Evolutionary conservation across 495 filamentous ascomycete genomes (phyloP), one percentile per base, ranked within the genome.

Genomic region (Hyaloscypha variabilis): DNA sequence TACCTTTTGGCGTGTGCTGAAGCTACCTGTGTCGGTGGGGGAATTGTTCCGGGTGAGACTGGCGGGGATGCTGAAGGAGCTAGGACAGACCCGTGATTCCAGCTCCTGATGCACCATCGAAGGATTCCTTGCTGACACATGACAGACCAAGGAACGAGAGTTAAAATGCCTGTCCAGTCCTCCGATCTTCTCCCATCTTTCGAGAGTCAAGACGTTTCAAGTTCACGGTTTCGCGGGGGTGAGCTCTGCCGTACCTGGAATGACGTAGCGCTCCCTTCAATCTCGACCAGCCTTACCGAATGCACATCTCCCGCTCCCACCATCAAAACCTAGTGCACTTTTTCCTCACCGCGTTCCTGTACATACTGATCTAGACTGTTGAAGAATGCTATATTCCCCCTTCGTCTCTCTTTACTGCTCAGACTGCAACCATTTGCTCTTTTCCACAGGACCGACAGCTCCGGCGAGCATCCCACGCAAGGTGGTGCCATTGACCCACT

Each of bases 321-420:
- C 39, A 46, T 46, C 39, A 46, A 19, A 3, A 11, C 39, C 39
- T 46, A 46, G 39, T 46, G 39, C 39, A 4, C 10, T 4, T 11
- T 46, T 19, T 46, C 39, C 39, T 46, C 39, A 11, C 39, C 39
- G 31, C 31, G 39, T 46, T 19, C 17, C 19, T 46, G 39, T 46
- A 46, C 39, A 46, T 46, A 46, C 39, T 17, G 39, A 1, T 46
- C 39, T 46, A 2, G 39, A 46, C 19, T 46, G 39, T 17, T 46
- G 17, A 34, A 34, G 31, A 34, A 34, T 34, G 39, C 39, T 46
- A 46, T 46, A 46, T 17, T 46, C 6, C 39, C 17, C 31, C 31
- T 34, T 54, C 51, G n/a, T 54, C 51, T 5, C 51, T 54, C 51
- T 25, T 54, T 54, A 24, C 51, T 17, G 8, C 51, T 54, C 51